phyloP scores from a whole-genome alignment of 495 filamentous ascomycete species.

The Talaromyces trachyspermus region DNA sequence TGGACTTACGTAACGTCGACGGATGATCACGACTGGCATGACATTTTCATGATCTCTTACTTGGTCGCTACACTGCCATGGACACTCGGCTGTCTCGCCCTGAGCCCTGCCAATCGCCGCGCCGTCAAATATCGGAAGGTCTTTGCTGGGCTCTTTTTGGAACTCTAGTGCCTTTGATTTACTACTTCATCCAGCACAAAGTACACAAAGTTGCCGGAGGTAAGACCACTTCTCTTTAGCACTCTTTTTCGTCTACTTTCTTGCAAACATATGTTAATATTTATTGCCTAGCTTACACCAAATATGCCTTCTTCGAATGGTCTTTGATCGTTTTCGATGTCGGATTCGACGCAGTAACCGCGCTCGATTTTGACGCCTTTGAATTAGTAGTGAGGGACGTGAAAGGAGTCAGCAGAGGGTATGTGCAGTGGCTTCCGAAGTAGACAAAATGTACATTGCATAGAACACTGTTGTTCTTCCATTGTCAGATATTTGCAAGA shows the following conservation, averaged over 20 bases:
- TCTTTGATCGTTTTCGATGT: constrained; percentile 90
- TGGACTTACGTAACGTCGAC: constrained; percentile 99
- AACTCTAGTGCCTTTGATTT: constrained; percentile 81
- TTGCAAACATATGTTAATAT: constrained; percentile 9
- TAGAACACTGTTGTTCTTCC: no score
- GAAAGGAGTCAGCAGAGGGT: constrained; percentile 93
- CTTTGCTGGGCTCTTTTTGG: constrained; percentile 81
- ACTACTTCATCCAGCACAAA: constrained; percentile 99
- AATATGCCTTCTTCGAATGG: constrained; percentile 98
- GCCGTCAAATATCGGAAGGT: constrained; percentile 88
- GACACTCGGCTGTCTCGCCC: constrained; percentile 82
- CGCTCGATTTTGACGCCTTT: constrained; percentile 86
- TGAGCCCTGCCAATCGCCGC: constrained; percentile 78
- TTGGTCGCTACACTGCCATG: constrained; percentile 90
- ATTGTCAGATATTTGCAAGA: no score
- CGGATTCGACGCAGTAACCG: constrained; percentile 92
- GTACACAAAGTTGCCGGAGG: constrained; percentile 91
- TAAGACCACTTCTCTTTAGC: no score
- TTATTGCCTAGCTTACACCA: constrained; percentile 74
- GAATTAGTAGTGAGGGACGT: constrained; percentile 85
- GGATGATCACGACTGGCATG: constrained; percentile 97
- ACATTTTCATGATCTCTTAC: constrained; percentile 99
- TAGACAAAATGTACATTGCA: constrained; percentile 55
- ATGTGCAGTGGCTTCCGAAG: constrained; percentile 95
- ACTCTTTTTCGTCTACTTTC: background rate